A percentile compares a stretch with the other conserved stretches of the same genome.
These are phyloP conservation scores for Climacium dendroides DNA, from an alignment of 225 moss, liverwort and hornwort genomes.

Conservation along the genomic window DNA sequence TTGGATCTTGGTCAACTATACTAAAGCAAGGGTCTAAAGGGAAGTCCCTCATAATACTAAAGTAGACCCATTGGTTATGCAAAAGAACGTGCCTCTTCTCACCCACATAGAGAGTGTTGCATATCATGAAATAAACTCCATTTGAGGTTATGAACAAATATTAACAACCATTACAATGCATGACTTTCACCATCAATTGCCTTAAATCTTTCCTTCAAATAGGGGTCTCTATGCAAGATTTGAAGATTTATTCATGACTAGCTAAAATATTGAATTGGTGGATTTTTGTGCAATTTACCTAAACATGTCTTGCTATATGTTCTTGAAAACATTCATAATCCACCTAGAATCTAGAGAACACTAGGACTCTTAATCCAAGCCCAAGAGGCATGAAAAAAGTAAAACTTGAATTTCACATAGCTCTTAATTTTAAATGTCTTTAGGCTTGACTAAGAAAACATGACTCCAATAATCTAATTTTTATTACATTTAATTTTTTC, in stretches of 20 bases:
- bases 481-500: neutral
- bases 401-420: neutral
- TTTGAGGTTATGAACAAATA: neutral
- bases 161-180: neutral
- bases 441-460: fast-evolving
- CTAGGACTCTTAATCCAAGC: neutral
- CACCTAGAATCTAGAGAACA: neutral
- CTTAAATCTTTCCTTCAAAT: neutral
- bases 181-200: neutral
- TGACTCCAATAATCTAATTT: neutral
- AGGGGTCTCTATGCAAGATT: neutral
- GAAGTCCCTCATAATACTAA: neutral
- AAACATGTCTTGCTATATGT: neutral
- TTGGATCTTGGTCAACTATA: neutral
- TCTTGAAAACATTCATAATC: neutral
- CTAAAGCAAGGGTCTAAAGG: neutral
- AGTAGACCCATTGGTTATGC: neutral
- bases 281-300: neutral
- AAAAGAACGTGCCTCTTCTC: neutral
- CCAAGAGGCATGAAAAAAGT: fast-evolving
- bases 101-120: neutral
- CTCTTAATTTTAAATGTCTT: no score
- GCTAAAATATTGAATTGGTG: neutral
- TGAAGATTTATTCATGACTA: neutral
- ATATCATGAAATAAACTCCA: neutral